A percentile compares a stretch with the other conserved stretches of the same genome.
Evolutionary conservation across 192 early-diverging fungal species (phyloP).

Genomic region (Geranomyces michiganensis): DNA sequence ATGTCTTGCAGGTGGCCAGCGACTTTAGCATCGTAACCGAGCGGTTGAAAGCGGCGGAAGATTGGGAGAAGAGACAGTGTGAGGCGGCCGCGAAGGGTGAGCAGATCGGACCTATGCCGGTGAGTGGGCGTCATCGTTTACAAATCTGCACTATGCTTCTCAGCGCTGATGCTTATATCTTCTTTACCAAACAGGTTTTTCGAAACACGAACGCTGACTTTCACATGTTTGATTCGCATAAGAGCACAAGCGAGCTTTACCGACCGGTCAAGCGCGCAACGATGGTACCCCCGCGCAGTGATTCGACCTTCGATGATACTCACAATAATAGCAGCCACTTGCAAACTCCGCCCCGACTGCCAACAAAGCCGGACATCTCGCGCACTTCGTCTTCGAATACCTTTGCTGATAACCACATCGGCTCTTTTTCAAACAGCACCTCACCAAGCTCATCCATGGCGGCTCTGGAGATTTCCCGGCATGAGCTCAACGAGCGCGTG

Average conservation of each 20-base stretch:
- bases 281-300: neutral
- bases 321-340: neutral
- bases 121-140: too few relatives aligned
- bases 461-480: neutral
- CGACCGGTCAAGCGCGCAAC: neutral
- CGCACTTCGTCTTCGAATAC: neutral
- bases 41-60: neutral
- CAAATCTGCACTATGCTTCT: too few relatives aligned
- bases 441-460: neutral
- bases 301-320: neutral
- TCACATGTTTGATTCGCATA: neutral
- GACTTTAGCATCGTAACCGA: slow-evolving; percentile 17
- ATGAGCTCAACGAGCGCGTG: slow-evolving; percentile 3
- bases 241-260: neutral
- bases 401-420: neutral
- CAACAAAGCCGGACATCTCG: neutral
- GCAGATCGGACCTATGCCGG: neutral
- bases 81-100: neutral
- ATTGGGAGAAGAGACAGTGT: neutral
- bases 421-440: neutral
- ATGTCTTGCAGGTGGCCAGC: slow-evolving; percentile 2
- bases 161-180: too few relatives aligned
- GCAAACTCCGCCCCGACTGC: neutral
- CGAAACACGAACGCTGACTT: neutral
- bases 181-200: too few relatives aligned